Evolutionary conservation across 2,329 filamentous ascomycete species (phyloP), one percentile per base, ranked within the genome.

Genomic region (Apiospora marii): DNA sequence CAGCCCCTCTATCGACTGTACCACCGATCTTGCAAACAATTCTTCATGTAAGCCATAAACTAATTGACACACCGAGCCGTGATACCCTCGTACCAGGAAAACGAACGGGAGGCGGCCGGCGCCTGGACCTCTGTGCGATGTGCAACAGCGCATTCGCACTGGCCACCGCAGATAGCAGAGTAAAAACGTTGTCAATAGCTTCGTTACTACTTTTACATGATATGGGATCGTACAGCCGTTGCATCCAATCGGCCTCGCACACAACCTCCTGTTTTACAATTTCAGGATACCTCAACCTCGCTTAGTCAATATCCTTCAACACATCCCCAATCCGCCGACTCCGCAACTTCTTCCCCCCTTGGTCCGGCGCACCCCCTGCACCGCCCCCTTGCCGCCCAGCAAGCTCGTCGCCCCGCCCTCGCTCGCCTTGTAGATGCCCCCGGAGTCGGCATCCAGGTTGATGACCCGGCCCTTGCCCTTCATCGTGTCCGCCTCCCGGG

Each of bases 391-490:
- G 1, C 67, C 67, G 16, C 67, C 67, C 67, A 48, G 30, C n/a
- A 68, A 7, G 7, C 44, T 68, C 1, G 41, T 37, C 0, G 41
- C 27, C 2, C 48, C 68, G 12, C 68, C 68, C 78, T 85, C 84
- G 16, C 75, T 78, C 3, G 84, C 81, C 13, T 80, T 82, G 51
- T 84, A 78, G 30, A 85, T 82, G n/a, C 84, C 84, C 19, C 73
- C 71, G 41, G 75, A 70, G 61, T 84, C 78, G 19, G 80, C 79
- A 6, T 79, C 78, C n/a, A 85, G 73, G 51, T 82, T 78, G n/a
- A 87, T 82, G 67, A 83, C 83, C 77, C 82, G 85, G 14, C 72
- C 70, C 77, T 84, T 86, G 69, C 81, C 82, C 70, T 80, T 79
- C 71, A 69, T 70, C 22, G 72, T 73, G 27, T 71, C 74, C 3